Conservation (phyloP, 2,329 filamentous ascomycete species). For the Nannizziopsis arthrosporioides region DNA sequence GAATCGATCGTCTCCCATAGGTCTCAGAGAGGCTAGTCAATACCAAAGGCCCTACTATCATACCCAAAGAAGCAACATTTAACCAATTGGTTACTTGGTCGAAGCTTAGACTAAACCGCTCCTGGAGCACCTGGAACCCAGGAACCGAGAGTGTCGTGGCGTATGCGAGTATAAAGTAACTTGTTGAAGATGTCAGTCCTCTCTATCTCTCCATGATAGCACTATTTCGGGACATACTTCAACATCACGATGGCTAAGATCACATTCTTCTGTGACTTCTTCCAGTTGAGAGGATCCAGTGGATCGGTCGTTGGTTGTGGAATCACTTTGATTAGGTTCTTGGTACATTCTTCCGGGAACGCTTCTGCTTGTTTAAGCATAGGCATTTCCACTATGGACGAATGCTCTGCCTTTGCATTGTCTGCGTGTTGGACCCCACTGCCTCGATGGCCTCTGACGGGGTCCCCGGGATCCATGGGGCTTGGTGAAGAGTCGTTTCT, state of each 20-base stretch:
- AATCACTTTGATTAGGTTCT: slow-evolving; percentile 26
- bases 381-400: neutral
- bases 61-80: slow-evolving; percentile 41
- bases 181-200: slow-evolving; percentile 15
- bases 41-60: slow-evolving; percentile 41
- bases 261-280: slow-evolving; percentile 36
- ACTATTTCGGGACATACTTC: slow-evolving; percentile 31
- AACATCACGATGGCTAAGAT: slow-evolving; percentile 44
- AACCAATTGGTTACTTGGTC: slow-evolving; percentile 42
- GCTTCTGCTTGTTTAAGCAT: too few species aligned
- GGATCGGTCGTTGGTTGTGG: slow-evolving; percentile 37
- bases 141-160: slow-evolving; percentile 47
- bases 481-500: too few species aligned
- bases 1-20: slow-evolving; percentile 41
- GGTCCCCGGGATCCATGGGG: too few species aligned
- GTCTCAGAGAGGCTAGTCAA: slow-evolving; percentile 43
- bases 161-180: slow-evolving; percentile 49
- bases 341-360: slow-evolving; percentile 8
- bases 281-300: slow-evolving; percentile 47
- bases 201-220: neutral
- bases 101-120: slow-evolving; percentile 36
- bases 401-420: neutral
- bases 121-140: slow-evolving; percentile 40
- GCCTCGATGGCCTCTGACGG: too few species aligned
- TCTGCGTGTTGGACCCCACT: too few species aligned